Evolutionary conservation across 352 stramenopile genomes (phyloP), one percentile per base, ranked within the genome.

Genomic region (Blastocystis sp.): DNA sequence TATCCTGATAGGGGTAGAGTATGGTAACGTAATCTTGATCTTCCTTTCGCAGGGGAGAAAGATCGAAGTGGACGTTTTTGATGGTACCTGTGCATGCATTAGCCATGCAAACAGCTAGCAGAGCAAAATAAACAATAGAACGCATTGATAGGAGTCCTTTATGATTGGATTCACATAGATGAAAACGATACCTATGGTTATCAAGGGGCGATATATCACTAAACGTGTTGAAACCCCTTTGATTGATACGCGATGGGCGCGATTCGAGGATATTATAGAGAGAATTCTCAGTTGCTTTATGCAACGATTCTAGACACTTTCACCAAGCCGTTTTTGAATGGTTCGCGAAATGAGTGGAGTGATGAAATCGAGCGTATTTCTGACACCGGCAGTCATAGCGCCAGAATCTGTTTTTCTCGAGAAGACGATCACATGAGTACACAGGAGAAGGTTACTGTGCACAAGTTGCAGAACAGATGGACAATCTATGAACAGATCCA

Each of bases 401-500:
- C n/a, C n/a, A n/a, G n/a, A n/a, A n/a, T n/a, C n/a, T n/a, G n/a
- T 53, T 18, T 53, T 53, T 18, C n/a, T n/a, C n/a, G n/a, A n/a
- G n/a, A n/a, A n/a, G n/a, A n/a, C n/a, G n/a, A n/a, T n/a, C n/a
- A 48, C 42, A 72, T 72, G 61, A 72, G 61, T 46, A 32, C 61
- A 27, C 61, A 36, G 29, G 61, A 72, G 40, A n/a, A n/a, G n/a
- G 42, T 36, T 85, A 42, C 54, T 32, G 46, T 76, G 4, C 75
- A 85, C 38, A 40, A 40, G 32, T 29, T 85, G 51, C 32, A 85
- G 36, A 24, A 85, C 44, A 48, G 48, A 24, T 85, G 75, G 75
- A 48, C 53, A 53, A 72, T 85, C 53, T 85, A 85, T 44, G 75
- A 85, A 32, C 75, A 85, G 46, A 46, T 85, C 1, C 75, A 85